phyloP scores from a whole-genome alignment of 2,329 filamentous ascomycete genomes.

The Penicillium vulpinum region DNA sequence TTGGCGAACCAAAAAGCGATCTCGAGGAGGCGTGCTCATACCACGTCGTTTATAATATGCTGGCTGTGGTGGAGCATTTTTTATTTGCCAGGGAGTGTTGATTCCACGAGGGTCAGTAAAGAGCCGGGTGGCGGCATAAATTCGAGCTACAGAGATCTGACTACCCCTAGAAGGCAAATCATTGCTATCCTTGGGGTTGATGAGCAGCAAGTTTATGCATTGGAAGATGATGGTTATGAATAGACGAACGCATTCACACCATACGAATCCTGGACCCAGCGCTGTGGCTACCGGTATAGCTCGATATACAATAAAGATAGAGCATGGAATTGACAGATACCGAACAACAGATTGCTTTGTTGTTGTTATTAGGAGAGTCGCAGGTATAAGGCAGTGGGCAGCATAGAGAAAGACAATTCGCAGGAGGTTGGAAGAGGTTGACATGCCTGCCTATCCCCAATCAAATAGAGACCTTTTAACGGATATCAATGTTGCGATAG shows the following conservation, averaged over 20 bases:
- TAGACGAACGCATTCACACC: conserved; percentile 13
- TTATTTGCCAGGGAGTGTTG: conserved; percentile 20
- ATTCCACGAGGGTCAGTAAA: conserved; percentile 18
- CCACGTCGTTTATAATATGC: conserved; percentile 5
- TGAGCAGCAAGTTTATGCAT: conserved; percentile 7
- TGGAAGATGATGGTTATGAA: conserved; percentile 16
- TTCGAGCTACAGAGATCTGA: background rate
- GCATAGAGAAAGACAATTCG: conserved; percentile 3
- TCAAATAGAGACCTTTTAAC: background rate
- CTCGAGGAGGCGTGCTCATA: conserved; percentile 4
- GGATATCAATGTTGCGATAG: background rate
- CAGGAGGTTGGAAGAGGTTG: background rate
- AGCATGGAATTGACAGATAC: conserved; percentile 16
- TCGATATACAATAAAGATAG: conserved; percentile 7
- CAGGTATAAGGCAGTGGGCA: conserved; percentile 16
- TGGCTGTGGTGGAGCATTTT: conserved; percentile 16
- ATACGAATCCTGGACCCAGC: conserved; percentile 14
- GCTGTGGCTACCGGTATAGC: conserved; percentile 3
- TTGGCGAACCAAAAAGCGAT: conserved; percentile 19
- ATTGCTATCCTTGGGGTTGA: conserved; percentile 5
- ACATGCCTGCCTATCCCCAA: background rate
- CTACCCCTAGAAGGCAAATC: background rate
- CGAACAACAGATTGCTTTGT: conserved; percentile 14
- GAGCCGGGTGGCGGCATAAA: background rate
- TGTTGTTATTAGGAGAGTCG: conserved; percentile 14